Evolutionary conservation across 768 basidiomycete genomes (phyloP).

Genomic region (Stropharia rugosoannulata): DNA sequence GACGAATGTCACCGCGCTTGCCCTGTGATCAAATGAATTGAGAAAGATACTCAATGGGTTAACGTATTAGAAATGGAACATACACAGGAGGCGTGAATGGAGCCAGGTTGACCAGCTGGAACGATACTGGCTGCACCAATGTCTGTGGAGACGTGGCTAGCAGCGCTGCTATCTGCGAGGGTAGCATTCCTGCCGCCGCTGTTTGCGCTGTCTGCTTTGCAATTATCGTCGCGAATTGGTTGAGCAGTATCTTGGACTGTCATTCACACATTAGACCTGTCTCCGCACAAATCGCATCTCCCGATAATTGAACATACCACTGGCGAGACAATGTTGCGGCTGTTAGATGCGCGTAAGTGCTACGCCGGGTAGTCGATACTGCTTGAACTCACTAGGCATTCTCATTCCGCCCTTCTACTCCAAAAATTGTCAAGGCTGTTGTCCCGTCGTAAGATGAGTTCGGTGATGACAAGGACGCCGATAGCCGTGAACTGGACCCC

Average conservation of each 20-base stretch:
- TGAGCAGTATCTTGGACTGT: slow-evolving; percentile 35
- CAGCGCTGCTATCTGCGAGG: slow-evolving; percentile 27
- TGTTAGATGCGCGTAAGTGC: slow-evolving; percentile 7
- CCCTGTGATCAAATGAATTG: slow-evolving; percentile 28
- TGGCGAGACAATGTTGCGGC: slow-evolving; percentile 31
- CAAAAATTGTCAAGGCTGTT: slow-evolving; percentile 47
- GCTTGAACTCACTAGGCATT: slow-evolving; percentile 49
- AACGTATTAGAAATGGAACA: slow-evolving; percentile 18
- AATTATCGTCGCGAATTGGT: slow-evolving; percentile 32
- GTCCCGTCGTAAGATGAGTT: slow-evolving; percentile 48
- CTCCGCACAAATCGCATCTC: neutral
- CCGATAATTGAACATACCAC: slow-evolving; percentile 12
- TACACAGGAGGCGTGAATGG: slow-evolving; percentile 65
- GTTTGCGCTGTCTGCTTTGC: slow-evolving; percentile 28
- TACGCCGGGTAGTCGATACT: neutral
- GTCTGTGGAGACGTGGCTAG: slow-evolving; percentile 48
- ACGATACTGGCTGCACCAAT: slow-evolving; percentile 47
- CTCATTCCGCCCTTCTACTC: slow-evolving; percentile 53
- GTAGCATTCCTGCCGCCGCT: slow-evolving; percentile 22
- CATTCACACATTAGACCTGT: neutral
- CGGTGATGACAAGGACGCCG: slow-evolving; percentile 33
- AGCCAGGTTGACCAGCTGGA: slow-evolving; percentile 44
- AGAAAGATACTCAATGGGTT: neutral
- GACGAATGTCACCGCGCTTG: slow-evolving; percentile 51
- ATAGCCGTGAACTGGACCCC: slow-evolving; percentile 35